Conservation (phyloP, 1,284 basidiomycete genomes). For the Apiotrichum gamsii region DNA sequence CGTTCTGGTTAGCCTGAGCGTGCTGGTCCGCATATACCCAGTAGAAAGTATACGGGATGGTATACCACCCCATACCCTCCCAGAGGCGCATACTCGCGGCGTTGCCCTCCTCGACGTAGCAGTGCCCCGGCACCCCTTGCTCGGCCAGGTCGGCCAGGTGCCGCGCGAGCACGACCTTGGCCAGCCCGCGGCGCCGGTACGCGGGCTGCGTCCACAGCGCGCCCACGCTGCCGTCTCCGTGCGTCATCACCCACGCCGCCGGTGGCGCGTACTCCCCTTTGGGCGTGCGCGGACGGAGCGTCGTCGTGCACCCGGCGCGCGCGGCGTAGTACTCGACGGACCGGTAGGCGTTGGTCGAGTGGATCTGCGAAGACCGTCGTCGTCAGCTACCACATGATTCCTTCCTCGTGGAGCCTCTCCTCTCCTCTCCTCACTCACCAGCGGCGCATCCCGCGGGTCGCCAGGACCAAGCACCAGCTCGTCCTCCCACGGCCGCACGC, state of each 20-base stretch:
- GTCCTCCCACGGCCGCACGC: background rate
- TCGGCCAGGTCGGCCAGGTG: slow-evolving; percentile 5
- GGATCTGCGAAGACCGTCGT: no score
- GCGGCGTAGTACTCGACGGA: slow-evolving; percentile 15
- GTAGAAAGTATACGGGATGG: no score
- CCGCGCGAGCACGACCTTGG: slow-evolving; percentile 17
- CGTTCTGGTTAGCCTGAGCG: no score
- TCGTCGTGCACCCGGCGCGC: slow-evolving; percentile 12
- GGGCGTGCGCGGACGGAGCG: background rate
- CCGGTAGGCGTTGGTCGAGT: slow-evolving; percentile 6
- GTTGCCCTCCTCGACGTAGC: slow-evolving; percentile 1
- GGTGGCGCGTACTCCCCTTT: background rate
- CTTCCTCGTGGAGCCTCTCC: no score
- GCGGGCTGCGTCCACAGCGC: slow-evolving; percentile 22
- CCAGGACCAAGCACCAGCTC: slow-evolving; percentile 11
- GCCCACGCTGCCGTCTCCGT: slow-evolving; percentile 22
- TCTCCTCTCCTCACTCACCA: slow-evolving; percentile 11
- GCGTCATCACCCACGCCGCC: slow-evolving; percentile 23
- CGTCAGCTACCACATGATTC: no score
- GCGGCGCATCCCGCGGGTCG: slow-evolving; percentile 10
- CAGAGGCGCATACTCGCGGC: slow-evolving; percentile 2
- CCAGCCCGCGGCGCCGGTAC: slow-evolving; percentile 23
- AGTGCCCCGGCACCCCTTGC: background rate
- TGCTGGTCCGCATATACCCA: no score
- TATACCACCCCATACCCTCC: background rate